Base-by-base conservation (phyloP, 805 yeast genomes). In the Middelhovenomyces tepae region DNA sequence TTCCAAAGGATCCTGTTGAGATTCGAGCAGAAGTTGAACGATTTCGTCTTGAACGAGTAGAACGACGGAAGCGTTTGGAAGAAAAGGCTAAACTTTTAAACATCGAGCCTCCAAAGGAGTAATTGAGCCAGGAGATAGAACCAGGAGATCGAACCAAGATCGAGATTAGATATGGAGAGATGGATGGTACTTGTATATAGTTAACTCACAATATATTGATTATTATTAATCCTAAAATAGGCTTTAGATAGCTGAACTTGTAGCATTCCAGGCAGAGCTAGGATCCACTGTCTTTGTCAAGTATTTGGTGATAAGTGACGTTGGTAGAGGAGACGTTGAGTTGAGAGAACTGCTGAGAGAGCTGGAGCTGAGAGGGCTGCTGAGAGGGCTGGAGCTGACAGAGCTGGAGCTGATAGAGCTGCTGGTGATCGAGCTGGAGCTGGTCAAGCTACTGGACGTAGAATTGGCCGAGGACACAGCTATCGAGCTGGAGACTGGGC, bases 1-100 rank as follows among this genome's bases (percentile, higher is more conserved):
- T 87, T 22, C 97, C 97, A 2, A 87, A 86, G 50, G 95, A 87
- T 51, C 86, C 86, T 2, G 82, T 79, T 48, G 95, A 87, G 53
- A 84, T 87, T 39, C 79, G 83, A 53, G 89, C 91, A 1, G 97
- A 87, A 52, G 63, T 87, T 23, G 95, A 94, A 10, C 73, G 95
- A 54, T 78, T 87, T 69, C 74, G 77, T 54, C 71, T 75, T 44
- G 94, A 77, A 35, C 68, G 87, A 39, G 53, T 70, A 2, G 93
- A 77, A 45, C 81, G 79, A 61, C 70, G 94, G 54, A 62, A 70
- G 43, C 67, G 78, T 42, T 61, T 85, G 32, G 94, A 84, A 52
- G 82, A 72, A 34, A 77, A 65, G 53, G 80, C 91, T 4, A 66
- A 53, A 31, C 78, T 70, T 40, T 64, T 79, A 39, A 93, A 91